phyloP scores from a whole-genome alignment of 805 yeast genomes.

The Candida khao-thaluensis region DNA sequence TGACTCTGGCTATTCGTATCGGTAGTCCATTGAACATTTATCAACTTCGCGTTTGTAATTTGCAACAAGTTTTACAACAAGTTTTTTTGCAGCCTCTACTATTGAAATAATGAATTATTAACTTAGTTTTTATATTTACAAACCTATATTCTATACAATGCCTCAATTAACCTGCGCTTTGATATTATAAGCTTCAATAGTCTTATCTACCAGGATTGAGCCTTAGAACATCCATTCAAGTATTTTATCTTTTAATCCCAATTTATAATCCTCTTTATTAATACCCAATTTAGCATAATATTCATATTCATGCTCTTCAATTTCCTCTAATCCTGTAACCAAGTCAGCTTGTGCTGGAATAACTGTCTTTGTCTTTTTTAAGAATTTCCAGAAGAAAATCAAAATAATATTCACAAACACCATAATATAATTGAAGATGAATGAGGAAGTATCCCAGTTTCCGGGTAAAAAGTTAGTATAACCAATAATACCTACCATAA shows the following conservation, averaged over 20 bases:
- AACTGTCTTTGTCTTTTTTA: slow-evolving; percentile 35
- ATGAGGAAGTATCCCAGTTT: slow-evolving; percentile 57
- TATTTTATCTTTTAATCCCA: slow-evolving; percentile 6
- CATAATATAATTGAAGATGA: slow-evolving; percentile 72
- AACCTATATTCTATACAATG: no score
- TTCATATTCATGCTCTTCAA: slow-evolving; percentile 49
- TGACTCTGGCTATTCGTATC: no score
- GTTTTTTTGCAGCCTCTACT: no score
- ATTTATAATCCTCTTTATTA: slow-evolving; percentile 6
- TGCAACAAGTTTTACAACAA: no score
- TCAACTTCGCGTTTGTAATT: no score
- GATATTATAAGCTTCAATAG: no score
- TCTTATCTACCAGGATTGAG: no score
- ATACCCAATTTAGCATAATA: slow-evolving; percentile 12
- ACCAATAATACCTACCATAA: slow-evolving; percentile 59
- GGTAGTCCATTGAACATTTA: no score
- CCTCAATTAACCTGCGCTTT: no score
- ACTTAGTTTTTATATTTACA: no score
- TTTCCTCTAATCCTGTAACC: slow-evolving; percentile 42
- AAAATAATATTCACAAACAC: slow-evolving; percentile 47
- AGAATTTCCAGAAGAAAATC: slow-evolving; percentile 34
- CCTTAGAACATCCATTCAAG: slow-evolving; percentile 14
- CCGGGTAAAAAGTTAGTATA: slow-evolving; percentile 64
- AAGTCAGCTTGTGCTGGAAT: slow-evolving; percentile 48
- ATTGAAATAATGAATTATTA: no score